These are phyloP conservation scores for Sisymbrium altissimum DNA, from an alignment of 345 rosid species.

Conservation along the genomic window DNA sequence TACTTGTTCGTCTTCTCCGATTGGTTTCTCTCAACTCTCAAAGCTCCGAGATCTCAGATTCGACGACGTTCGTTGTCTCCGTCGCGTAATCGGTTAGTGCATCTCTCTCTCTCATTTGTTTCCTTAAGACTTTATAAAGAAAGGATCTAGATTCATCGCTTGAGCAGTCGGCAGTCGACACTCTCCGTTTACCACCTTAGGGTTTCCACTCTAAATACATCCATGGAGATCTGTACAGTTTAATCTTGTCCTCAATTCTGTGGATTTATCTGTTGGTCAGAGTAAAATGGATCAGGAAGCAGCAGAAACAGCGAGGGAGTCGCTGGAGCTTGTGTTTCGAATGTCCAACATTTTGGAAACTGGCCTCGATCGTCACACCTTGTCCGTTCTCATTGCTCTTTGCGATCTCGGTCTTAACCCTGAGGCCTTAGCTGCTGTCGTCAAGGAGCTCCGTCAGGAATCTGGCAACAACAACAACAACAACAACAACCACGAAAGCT, in stretches of 20 bases:
- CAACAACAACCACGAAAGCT: no score
- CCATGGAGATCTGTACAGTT: neutral
- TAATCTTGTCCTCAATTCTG: no score
- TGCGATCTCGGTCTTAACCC: conserved; percentile 43
- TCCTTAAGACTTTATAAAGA: neutral
- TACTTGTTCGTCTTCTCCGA: neutral
- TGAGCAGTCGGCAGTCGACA: neutral
- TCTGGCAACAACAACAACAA: neutral
- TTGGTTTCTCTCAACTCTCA: neutral
- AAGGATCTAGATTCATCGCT: neutral
- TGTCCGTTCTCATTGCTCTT: conserved; percentile 39
- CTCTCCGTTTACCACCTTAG: neutral
- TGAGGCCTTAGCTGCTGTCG: conserved; percentile 40
- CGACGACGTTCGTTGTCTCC: neutral
- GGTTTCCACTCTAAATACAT: neutral
- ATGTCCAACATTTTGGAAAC: conserved; percentile 41
- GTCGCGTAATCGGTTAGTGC: neutral
- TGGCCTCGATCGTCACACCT: conserved; percentile 34
- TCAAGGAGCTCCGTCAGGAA: conserved; percentile 34
- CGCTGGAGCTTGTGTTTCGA: conserved; percentile 34
- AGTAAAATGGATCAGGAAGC: conserved; percentile 32
- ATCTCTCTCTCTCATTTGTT: neutral
- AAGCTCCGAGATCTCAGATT: neutral
- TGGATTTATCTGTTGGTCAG: neutral
- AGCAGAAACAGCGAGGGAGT: conserved; percentile 37